phyloP scores from a whole-genome alignment of 1,139 yeast species.

The Pichia kudriavzevii region DNA sequence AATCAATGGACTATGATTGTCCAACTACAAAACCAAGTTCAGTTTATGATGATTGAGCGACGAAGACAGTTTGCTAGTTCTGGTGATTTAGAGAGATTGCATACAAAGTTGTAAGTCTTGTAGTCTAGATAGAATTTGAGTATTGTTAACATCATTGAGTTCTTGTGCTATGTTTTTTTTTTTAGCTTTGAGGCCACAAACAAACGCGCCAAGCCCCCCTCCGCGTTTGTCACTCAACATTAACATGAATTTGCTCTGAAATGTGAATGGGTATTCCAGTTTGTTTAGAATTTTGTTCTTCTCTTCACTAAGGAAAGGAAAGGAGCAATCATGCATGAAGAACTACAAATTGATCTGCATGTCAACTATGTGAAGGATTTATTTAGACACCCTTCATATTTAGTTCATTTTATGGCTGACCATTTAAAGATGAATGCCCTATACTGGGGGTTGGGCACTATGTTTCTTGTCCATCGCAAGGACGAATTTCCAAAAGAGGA shows the following conservation, averaged over 20 bases:
- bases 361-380: slow-evolving; percentile 43
- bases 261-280: no score
- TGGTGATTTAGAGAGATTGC: slow-evolving; percentile 5
- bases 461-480: slow-evolving; percentile 50
- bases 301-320: no score
- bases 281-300: no score
- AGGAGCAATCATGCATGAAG: no score
- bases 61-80: slow-evolving; percentile 19
- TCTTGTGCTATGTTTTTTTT: no score
- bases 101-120: no score
- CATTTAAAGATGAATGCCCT: slow-evolving; percentile 86
- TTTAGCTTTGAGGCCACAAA: no score
- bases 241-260: no score
- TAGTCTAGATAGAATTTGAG: no score
- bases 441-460: slow-evolving; percentile 89
- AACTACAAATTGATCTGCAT: slow-evolving; percentile 37
- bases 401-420: slow-evolving; percentile 85
- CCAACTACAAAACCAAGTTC: slow-evolving; percentile 45
- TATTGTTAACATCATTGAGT: no score
- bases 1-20: slow-evolving; percentile 39
- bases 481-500: slow-evolving; percentile 54
- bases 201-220: no score
- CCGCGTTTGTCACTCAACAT: no score
- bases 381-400: slow-evolving; percentile 44
- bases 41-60: slow-evolving; percentile 39